A percentile compares a stretch with the other conserved stretches of the same genome.
phyloP scores from a whole-genome alignment of 176 grass and related monocot genomes.

The Ensete ventricosum region DNA sequence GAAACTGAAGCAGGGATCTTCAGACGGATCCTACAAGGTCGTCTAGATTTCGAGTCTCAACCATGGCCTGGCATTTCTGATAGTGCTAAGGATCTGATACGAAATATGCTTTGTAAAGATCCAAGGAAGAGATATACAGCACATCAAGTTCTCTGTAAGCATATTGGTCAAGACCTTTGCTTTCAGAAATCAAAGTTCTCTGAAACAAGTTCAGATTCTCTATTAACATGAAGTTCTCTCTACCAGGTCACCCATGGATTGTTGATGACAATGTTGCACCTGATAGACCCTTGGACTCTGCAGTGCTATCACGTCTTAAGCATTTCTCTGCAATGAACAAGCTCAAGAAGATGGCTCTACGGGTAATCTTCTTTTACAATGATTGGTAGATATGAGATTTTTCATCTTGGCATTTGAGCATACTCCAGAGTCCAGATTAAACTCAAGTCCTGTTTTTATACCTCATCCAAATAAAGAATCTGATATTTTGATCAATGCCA shows the following conservation, averaged over 20 bases:
- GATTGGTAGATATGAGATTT: not conserved
- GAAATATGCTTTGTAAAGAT: constrained; percentile 83
- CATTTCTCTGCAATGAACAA: constrained; percentile 98
- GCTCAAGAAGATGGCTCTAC: constrained; percentile 95
- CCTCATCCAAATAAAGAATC: too few species aligned
- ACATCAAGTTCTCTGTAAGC: constrained; percentile 96
- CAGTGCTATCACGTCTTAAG: constrained; percentile 88
- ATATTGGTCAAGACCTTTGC: not conserved
- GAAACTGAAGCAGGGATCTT: constrained; percentile 98
- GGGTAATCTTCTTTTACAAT: constrained; percentile 36
- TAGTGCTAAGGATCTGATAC: constrained; percentile 82
- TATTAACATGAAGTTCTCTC: constrained; percentile 24
- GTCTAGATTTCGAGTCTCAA: constrained; percentile 93
- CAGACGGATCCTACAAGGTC: constrained; percentile 84
- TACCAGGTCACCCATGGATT: constrained; percentile 90
- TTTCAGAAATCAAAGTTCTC: not conserved
- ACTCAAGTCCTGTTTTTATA: too few species aligned
- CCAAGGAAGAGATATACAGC: constrained; percentile 63
- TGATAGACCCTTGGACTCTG: constrained; percentile 95
- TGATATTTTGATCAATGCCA: too few species aligned
- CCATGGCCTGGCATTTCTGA: constrained; percentile 93
- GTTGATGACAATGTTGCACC: constrained; percentile 88
- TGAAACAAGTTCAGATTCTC: constrained; percentile 5
- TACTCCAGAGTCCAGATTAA: too few species aligned
- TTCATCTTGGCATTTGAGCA: not conserved